Percentiles rank a stretch among this genome's conserved stretches.
Conservation (phyloP, 768 basidiomycete species). For the Pisolithus orientalis region DNA sequence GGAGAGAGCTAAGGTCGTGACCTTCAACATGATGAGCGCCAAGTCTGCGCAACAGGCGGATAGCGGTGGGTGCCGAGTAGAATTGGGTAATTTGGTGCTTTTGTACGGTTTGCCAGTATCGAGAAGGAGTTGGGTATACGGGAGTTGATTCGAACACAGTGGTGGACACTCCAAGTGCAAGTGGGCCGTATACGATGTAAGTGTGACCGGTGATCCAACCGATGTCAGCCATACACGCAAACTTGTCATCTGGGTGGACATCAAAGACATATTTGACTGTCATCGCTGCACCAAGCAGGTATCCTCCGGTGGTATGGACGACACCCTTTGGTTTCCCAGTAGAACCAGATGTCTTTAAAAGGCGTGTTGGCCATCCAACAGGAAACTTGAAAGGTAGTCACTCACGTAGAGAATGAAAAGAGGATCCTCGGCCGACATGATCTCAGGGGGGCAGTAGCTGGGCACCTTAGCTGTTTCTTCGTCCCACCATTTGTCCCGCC, state of each 20-base stretch:
- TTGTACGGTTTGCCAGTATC: constrained; percentile 96
- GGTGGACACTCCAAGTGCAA: constrained; percentile 78
- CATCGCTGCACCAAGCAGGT: constrained; percentile 85
- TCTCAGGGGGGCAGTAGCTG: constrained; percentile 80
- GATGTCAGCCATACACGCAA: constrained; percentile 97
- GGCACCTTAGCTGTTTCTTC: constrained; percentile 83
- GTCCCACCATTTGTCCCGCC: constrained; percentile 95
- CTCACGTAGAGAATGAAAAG: constrained; percentile 97
- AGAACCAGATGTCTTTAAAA: constrained; percentile 77
- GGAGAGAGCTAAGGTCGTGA: constrained; percentile 74
- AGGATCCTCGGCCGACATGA: constrained; percentile 91
- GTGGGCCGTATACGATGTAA: constrained; percentile 95
- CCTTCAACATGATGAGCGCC: constrained; percentile 81
- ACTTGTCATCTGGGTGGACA: constrained; percentile 91
- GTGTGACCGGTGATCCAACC: constrained; percentile 99
- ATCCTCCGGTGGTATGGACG: constrained; percentile 84
- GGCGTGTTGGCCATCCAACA: constrained; percentile 3
- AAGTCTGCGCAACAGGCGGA: constrained; percentile 80
- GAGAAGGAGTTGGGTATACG: constrained; percentile 90
- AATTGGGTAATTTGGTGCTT: constrained; percentile 94
- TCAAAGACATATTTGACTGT: constrained; percentile 98
- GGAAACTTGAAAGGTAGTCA: constrained; percentile 9
- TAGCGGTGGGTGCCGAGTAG: constrained; percentile 93
- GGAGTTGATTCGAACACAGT: constrained; percentile 95
- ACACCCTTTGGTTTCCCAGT: constrained; percentile 98